Base-by-base conservation (phyloP, 2,329 filamentous ascomycete genomes). In the Ophioceras dolichostomum region DNA sequence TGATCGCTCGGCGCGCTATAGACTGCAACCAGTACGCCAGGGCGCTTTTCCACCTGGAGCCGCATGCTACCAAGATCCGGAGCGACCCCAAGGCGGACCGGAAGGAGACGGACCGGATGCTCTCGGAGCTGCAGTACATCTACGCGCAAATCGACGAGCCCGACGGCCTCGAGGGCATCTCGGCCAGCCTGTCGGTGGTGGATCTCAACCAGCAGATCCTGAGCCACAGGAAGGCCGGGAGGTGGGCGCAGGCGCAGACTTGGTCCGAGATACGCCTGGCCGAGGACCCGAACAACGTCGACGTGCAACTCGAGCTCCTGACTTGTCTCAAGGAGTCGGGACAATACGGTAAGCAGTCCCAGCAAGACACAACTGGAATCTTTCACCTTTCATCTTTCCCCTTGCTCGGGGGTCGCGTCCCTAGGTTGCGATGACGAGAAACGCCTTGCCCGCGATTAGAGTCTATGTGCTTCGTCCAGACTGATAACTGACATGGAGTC, bases 81-180 rank as follows among this genome's bases (percentile, higher is more conserved):
- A 50, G 56, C 24, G 52, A 62, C 19, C 14, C 36, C 29, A 32
- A 32, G 21, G 36, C 36, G 20, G 64, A 66, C 1, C 56, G 62
- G 1, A 64, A 67, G 2, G 70, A 76, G 17, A 62, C 71, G n/a
- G 68, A 81, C 37, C 68, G 75, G 18, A 67, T 91, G 4, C 73
- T 93, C 41, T 76, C 86, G 46, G 76, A 79, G 42, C 64, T 98
- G 18, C 89, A 96, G 52, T 79, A 89, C 37, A 94, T 98, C 14
- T 99, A 98, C 57, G 85, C 86, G 1, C 83, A 95, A 48, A 96
- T 99, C 42, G 91, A 99, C 51, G 91, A 99, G 49, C 93, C 91
- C 0, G 91, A 99, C 56, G 88, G 89, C 1, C 79, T 98, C 24
- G 88, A 96, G 53, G 91, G 91, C 3, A 89, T 98, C 42, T 94